Conservation (phyloP, 306 rosid species). For the Lupinus albus region DNA sequence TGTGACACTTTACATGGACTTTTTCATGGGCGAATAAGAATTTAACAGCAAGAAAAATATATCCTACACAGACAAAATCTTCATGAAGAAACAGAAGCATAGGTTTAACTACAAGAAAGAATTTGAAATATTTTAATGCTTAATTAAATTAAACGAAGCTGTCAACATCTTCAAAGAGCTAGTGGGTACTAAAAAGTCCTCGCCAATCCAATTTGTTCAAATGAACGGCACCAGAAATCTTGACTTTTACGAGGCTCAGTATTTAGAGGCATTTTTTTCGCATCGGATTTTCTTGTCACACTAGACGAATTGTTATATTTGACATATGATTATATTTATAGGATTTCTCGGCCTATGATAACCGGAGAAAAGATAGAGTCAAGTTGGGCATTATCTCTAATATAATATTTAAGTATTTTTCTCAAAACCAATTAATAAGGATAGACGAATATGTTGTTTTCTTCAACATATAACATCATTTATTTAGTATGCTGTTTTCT, state of each 20-base stretch:
- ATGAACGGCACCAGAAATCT: slow-evolving; percentile 49
- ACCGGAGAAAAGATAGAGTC: too few relatives aligned
- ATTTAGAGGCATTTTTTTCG: too few relatives aligned
- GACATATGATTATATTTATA: too few relatives aligned
- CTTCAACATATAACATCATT: slow-evolving; percentile 4
- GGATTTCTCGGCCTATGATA: too few relatives aligned
- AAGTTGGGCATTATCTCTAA: too few relatives aligned
- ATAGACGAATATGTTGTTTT: too few relatives aligned
- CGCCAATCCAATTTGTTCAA: slow-evolving; percentile 43
- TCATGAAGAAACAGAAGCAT: slow-evolving; percentile 38
- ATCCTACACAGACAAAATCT: slow-evolving; percentile 50
- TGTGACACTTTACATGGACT: slow-evolving; percentile 44
- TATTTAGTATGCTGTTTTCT: slow-evolving; percentile 29
- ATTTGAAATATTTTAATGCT: slow-evolving; percentile 34
- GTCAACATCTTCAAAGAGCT: slow-evolving; percentile 55
- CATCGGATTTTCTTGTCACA: too few relatives aligned
- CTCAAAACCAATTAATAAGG: too few relatives aligned
- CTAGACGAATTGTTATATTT: too few relatives aligned
- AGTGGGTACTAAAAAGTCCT: slow-evolving; percentile 55
- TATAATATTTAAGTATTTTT: too few relatives aligned
- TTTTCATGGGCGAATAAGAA: slow-evolving; percentile 42
- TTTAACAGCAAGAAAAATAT: slow-evolving; percentile 50
- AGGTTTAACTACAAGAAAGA: slow-evolving; percentile 37
- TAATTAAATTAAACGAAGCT: slow-evolving; percentile 32
- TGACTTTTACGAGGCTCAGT: slow-evolving; percentile 45